Percentiles rank a stretch among this genome's conserved stretches.
phyloP scores from a whole-genome alignment of 371 early-diverging fungal species.

The Chytridiales sp. region DNA sequence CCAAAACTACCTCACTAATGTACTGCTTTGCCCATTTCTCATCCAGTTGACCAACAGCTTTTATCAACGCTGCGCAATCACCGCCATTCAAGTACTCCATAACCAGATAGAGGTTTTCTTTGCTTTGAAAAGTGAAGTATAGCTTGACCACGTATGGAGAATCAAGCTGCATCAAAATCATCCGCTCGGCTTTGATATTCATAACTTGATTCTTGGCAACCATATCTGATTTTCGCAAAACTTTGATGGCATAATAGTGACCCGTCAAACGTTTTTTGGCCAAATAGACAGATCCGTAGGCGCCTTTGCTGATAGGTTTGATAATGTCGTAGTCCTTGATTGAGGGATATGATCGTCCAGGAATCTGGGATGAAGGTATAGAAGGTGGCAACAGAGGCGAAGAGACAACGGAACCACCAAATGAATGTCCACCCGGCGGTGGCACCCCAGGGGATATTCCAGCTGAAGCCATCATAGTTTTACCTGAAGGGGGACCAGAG shows the following conservation, averaged over 20 bases:
- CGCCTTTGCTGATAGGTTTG: constrained; percentile 90
- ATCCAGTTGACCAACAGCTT: constrained; percentile 80
- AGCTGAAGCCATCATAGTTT: constrained; percentile 4
- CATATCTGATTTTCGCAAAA: constrained; percentile 86
- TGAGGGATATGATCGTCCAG: constrained; percentile 51
- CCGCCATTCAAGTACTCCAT: constrained; percentile 97
- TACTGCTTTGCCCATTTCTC: constrained; percentile 92
- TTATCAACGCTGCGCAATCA: constrained; percentile 90
- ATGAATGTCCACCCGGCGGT: constrained; percentile 3
- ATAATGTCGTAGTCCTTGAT: constrained; percentile 91
- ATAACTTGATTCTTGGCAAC: constrained; percentile 89
- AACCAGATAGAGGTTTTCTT: constrained; percentile 88
- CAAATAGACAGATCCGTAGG: constrained; percentile 86
- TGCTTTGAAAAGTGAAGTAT: constrained; percentile 90
- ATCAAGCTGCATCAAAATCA: constrained; percentile 82
- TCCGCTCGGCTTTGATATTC: constrained; percentile 84
- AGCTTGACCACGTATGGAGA: constrained; percentile 93
- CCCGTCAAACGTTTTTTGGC: constrained; percentile 83
- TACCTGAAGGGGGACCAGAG: constrained; percentile 6
- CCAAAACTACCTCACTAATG: constrained; percentile 90
- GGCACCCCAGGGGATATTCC: neutral
- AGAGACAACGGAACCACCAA: constrained; percentile 3
- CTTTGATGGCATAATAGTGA: constrained; percentile 88
- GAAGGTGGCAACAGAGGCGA: constrained; percentile 14
- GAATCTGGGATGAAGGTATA: constrained; percentile 6